These are phyloP conservation scores for Xylariaceae sp. DNA, from an alignment of 2,329 filamentous ascomycete genomes.

Conservation along the genomic window DNA sequence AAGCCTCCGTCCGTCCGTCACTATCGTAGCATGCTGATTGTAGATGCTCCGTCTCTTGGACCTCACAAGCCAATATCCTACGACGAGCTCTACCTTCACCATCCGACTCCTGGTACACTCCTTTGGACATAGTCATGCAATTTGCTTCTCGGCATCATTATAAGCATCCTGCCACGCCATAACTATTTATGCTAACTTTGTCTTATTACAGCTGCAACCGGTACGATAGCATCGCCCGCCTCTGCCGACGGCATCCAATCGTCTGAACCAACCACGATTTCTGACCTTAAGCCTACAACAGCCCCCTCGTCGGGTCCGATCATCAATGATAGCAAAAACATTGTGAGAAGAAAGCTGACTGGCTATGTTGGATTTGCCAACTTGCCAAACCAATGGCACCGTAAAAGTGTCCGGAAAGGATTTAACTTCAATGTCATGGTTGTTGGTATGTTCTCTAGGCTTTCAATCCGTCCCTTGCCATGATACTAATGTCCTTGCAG, in stretches of 20 bases:
- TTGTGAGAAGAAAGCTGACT: slow-evolving; percentile 96
- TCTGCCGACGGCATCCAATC: slow-evolving; percentile 51
- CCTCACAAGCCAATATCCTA: slow-evolving; percentile 49
- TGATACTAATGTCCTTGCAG: slow-evolving; percentile 48
- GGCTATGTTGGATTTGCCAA: slow-evolving; percentile 99
- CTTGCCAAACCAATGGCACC: slow-evolving; percentile 99
- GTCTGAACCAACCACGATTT: slow-evolving; percentile 42
- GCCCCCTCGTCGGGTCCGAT: slow-evolving; percentile 46
- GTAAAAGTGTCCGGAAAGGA: slow-evolving; percentile 99
- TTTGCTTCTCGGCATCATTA: slow-evolving; percentile 23
- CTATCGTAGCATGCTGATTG: slow-evolving; percentile 58
- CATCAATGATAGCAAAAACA: slow-evolving; percentile 80
- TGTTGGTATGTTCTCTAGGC: slow-evolving; percentile 67
- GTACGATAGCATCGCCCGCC: slow-evolving; percentile 37
- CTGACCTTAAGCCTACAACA: slow-evolving; percentile 34
- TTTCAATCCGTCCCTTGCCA: neutral
- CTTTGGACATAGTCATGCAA: slow-evolving; percentile 30
- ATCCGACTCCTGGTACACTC: slow-evolving; percentile 28
- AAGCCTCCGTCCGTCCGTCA: slow-evolving; percentile 39
- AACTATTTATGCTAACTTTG: slow-evolving; percentile 11
- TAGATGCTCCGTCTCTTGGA: slow-evolving; percentile 52
- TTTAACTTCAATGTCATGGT: slow-evolving; percentile 99
- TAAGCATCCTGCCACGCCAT: neutral
- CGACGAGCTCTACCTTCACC: slow-evolving; percentile 48
- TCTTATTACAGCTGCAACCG: slow-evolving; percentile 44